A percentile compares a stretch with the other conserved stretches of the same genome.
These are phyloP conservation scores for Rhizoclosmatium globosum DNA, from an alignment of 192 early-diverging fungal species.

Conservation along the genomic window DNA sequence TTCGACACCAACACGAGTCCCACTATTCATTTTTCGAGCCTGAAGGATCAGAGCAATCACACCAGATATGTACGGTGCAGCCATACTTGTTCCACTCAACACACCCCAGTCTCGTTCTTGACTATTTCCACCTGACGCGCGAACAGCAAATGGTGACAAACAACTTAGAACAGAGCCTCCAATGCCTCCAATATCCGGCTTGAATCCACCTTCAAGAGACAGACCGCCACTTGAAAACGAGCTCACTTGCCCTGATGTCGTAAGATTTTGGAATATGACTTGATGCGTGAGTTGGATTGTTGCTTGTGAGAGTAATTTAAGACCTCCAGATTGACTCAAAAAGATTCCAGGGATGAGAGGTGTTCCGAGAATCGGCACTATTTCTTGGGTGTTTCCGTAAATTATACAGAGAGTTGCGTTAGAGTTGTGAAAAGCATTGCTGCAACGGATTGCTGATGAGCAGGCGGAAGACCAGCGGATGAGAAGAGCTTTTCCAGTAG, in stretches of 20 bases:
- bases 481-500: constrained; percentile 45
- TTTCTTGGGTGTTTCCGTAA: constrained; percentile 41
- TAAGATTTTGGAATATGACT: constrained; percentile 47
- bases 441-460: constrained; percentile 32
- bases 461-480: constrained; percentile 35
- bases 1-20: background rate
- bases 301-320: constrained; percentile 2
- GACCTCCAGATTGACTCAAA: background rate
- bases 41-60: constrained; percentile 71
- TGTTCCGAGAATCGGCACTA: constrained; percentile 15
- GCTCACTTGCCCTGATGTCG: constrained; percentile 68
- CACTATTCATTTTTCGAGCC: constrained; percentile 40
- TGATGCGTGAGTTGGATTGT: constrained; percentile 30
- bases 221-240: constrained; percentile 81
- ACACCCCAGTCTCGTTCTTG: constrained; percentile 22
- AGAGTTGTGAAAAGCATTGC: constrained; percentile 3
- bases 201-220: constrained; percentile 71
- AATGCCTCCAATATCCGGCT: constrained; percentile 57
- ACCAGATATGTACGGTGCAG: constrained; percentile 78
- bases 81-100: constrained; percentile 81
- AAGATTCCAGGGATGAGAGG: background rate
- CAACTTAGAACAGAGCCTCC: constrained; percentile 49
- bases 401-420: constrained; percentile 46
- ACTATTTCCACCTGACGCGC: background rate
- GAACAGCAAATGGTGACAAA: constrained; percentile 30